phyloP scores from a whole-genome alignment of 1,284 basidiomycete species.

The Boletus semigastroideus region DNA sequence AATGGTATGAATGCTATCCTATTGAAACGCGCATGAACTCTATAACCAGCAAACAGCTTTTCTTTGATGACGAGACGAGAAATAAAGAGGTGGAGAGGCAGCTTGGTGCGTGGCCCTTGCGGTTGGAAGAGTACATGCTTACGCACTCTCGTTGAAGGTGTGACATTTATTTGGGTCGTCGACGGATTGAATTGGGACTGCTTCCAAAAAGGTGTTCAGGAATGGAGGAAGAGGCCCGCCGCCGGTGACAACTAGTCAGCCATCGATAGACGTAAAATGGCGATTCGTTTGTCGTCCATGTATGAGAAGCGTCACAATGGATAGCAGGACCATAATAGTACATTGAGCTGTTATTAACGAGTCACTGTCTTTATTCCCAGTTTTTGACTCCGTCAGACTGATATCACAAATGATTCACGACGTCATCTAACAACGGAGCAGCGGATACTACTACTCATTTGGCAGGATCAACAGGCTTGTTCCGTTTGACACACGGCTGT shows the following conservation, averaged over 20 bases:
- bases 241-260: background rate
- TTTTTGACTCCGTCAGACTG: constrained; percentile 2
- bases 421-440: background rate
- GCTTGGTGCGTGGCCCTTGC: constrained; percentile 23
- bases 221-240: constrained; percentile 51
- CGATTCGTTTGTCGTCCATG: background rate
- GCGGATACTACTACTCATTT: constrained; percentile 1
- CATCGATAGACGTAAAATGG: background rate
- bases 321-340: constrained; percentile 8
- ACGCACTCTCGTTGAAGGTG: constrained; percentile 43
- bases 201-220: constrained; percentile 61
- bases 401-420: background rate
- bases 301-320: background rate
- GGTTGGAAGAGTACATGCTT: background rate
- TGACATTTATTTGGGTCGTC: constrained; percentile 65
- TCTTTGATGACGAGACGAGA: constrained; percentile 80
- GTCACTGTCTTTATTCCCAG: background rate
- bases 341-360: background rate
- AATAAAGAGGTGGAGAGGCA: constrained; percentile 73
- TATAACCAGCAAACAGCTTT: constrained; percentile 50
- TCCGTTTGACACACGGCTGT: background rate
- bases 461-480: background rate
- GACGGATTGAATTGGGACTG: constrained; percentile 51
- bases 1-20: constrained; percentile 57
- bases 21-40: background rate